Conservation (phyloP, 129 eudicot species). For the Lactuca sativa region DNA sequence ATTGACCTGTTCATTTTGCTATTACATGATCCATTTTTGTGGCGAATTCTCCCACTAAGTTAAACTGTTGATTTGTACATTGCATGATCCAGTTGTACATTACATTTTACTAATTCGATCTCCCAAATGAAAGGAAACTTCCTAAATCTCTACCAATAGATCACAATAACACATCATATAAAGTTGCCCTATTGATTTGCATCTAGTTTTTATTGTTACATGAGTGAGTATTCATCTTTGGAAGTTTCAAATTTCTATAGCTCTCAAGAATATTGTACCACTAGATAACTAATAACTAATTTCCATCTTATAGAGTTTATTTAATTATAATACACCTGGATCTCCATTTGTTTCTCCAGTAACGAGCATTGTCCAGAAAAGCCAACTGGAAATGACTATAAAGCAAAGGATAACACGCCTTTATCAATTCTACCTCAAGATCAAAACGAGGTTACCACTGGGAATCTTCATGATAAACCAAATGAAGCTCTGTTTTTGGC, state of each 20-base stretch:
- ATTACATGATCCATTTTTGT: not conserved
- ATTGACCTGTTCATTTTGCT: slow-evolving; percentile 10
- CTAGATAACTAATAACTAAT: not conserved
- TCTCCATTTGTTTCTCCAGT: slow-evolving; percentile 42
- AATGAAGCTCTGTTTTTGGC: slow-evolving; percentile 33
- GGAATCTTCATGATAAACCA: slow-evolving; percentile 30
- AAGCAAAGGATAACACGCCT: slow-evolving; percentile 2
- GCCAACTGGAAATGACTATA: slow-evolving; percentile 19
- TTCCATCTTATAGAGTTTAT: slow-evolving; percentile 13
- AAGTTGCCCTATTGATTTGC: not conserved
- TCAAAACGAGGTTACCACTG: slow-evolving; percentile 33
- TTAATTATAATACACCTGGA: slow-evolving; percentile 12
- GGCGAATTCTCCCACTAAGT: not conserved
- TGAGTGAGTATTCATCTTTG: not conserved
- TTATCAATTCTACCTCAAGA: slow-evolving; percentile 20
- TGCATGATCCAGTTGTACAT: not conserved
- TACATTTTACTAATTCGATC: not conserved
- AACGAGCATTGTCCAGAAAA: slow-evolving; percentile 50
- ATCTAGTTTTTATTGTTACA: not conserved
- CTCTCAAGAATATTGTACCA: not conserved
- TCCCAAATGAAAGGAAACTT: not conserved
- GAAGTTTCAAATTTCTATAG: not conserved
- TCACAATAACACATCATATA: not conserved
- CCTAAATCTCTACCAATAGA: not conserved
- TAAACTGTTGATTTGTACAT: not conserved